A percentile compares a stretch with the other conserved stretches of the same genome.
These are phyloP conservation scores for Metschnikowia amazonensis DNA, from an alignment of 805 yeast genomes.

Conservation along the genomic window DNA sequence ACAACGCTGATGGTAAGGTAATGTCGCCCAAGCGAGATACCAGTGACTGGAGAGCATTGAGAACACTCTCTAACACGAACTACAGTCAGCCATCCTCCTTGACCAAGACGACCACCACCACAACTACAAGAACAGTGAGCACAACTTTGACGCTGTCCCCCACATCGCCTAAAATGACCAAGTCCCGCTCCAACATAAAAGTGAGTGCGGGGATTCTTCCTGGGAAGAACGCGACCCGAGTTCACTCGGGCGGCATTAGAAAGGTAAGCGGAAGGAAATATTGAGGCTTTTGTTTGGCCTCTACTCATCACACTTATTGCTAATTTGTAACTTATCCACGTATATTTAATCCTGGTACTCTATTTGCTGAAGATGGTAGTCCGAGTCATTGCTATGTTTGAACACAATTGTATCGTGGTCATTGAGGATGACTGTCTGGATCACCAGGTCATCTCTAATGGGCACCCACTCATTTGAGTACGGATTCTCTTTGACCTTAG, in stretches of 20 bases:
- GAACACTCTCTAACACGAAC: conserved; percentile 36
- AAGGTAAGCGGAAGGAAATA: conserved; percentile 18
- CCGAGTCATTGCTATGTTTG: conserved; percentile 33
- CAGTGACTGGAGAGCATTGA: conserved; percentile 38
- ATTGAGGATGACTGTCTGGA: conserved; percentile 28
- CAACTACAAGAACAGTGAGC: conserved; percentile 50
- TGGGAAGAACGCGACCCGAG: conserved; percentile 14
- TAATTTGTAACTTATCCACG: background rate
- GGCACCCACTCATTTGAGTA: conserved; percentile 36
- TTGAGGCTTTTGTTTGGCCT: background rate
- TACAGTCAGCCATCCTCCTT: conserved; percentile 32
- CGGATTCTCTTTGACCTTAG: conserved; percentile 35
- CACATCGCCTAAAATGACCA: conserved; percentile 23
- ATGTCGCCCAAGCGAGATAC: conserved; percentile 25
- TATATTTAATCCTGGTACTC: conserved; percentile 5
- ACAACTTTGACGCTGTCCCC: conserved; percentile 35
- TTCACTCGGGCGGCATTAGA: conserved; percentile 18
- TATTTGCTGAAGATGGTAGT: conserved; percentile 25
- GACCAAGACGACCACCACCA: conserved; percentile 44
- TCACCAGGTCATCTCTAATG: conserved; percentile 23
- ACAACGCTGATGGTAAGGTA: conserved; percentile 16
- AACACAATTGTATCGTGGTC: conserved; percentile 45
- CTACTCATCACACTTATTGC: background rate
- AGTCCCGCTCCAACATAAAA: conserved; percentile 16
- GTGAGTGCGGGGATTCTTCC: conserved; percentile 16